phyloP scores from a whole-genome alignment of 169 alveolate genomes.

The Babesia sp. region DNA sequence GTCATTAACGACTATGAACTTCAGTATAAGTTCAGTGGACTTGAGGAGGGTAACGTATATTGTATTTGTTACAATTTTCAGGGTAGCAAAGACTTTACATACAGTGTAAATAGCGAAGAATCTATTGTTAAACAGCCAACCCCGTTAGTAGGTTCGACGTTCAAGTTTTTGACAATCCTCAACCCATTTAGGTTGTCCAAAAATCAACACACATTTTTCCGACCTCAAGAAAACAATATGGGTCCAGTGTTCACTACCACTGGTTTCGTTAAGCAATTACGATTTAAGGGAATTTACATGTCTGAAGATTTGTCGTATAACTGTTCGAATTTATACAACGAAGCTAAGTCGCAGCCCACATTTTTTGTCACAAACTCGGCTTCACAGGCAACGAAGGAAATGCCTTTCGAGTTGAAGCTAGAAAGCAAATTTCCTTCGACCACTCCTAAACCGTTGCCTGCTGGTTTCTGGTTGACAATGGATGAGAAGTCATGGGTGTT shows the following conservation, averaged over 20 bases:
- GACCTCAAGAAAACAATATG: background rate
- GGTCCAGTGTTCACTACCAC: constrained; percentile 11
- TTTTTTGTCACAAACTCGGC: background rate
- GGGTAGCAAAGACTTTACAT: background rate
- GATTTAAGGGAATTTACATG: constrained; percentile 19
- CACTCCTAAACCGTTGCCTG: background rate
- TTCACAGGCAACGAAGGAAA: background rate
- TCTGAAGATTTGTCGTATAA: constrained; percentile 27
- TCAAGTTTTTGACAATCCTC: constrained; percentile 27
- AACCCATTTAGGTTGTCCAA: constrained; percentile 15
- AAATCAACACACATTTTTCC: constrained; percentile 4
- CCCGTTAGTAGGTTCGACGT: background rate
- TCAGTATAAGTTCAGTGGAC: background rate
- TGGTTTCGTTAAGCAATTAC: background rate
- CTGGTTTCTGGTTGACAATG: constrained; percentile 46
- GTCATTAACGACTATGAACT: background rate
- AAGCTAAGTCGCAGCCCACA: background rate
- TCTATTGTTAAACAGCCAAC: background rate
- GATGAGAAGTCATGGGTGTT: constrained; percentile 11
- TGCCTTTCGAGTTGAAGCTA: background rate
- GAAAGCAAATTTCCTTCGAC: background rate
- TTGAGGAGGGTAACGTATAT: constrained; percentile 27
- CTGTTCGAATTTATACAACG: constrained; percentile 1
- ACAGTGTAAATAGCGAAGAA: background rate
- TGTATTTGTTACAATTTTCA: constrained; percentile 26